Percentiles rank a stretch among this genome's conserved stretches.
Evolutionary conservation across 305 asterid genomes (phyloP).

Genomic region (Lippia alba): DNA sequence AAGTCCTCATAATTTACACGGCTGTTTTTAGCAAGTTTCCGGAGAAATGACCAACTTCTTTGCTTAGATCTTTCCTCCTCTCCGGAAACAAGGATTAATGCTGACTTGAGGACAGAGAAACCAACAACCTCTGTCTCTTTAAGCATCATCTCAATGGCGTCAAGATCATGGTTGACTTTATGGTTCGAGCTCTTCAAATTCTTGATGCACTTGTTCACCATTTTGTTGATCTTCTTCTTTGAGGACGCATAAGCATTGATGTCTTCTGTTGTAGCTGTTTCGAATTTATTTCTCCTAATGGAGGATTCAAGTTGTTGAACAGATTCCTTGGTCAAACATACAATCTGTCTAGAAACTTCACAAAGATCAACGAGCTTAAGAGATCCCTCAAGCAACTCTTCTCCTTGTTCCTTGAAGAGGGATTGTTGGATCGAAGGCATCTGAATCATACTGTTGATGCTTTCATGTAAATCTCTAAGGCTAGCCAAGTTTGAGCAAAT

Average conservation of each 20-base stretch:
- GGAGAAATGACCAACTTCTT: conserved; percentile 42
- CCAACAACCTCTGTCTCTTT: too few relatives aligned
- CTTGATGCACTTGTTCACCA: conserved; percentile 37
- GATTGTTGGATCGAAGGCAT: conserved; percentile 39
- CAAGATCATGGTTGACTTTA: neutral
- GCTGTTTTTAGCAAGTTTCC: conserved; percentile 13
- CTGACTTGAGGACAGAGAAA: neutral
- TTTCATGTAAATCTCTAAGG: conserved; percentile 38
- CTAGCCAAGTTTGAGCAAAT: conserved; percentile 34
- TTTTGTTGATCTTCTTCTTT: conserved; percentile 38
- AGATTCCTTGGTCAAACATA: conserved; percentile 22
- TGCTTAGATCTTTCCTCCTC: conserved; percentile 32
- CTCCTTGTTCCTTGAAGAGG: conserved; percentile 21
- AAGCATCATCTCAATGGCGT: conserved; percentile 31
- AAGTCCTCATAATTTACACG: too few relatives aligned
- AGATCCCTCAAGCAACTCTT: conserved; percentile 19
- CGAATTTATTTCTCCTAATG: conserved; percentile 40
- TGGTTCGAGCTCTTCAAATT: conserved; percentile 35
- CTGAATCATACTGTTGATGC: conserved; percentile 36
- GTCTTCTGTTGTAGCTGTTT: conserved; percentile 1
- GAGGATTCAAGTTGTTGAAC: conserved; percentile 47
- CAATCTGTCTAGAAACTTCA: conserved; percentile 17
- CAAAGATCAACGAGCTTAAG: conserved; percentile 38
- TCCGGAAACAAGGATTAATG: conserved; percentile 30
- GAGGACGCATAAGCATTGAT: conserved; percentile 37